Evolutionary conservation across 345 rosid genomes (phyloP).

Genomic region (Kernera saxatilis): DNA sequence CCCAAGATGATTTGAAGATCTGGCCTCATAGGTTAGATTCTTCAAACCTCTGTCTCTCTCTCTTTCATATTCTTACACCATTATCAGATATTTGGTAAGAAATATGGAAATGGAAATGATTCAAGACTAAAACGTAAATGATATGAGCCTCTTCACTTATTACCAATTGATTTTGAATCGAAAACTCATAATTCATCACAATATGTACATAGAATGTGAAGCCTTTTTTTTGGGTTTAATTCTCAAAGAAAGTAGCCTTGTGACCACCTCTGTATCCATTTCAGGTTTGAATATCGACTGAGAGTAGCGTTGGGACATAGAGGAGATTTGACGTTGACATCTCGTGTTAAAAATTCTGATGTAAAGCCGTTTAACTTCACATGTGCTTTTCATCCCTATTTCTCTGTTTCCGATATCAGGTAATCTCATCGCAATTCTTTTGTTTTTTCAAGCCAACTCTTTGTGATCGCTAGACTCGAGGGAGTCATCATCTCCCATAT

Average conservation of each 20-base stretch:
- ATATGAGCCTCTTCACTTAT: not conserved
- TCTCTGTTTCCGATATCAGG: conserved; percentile 88
- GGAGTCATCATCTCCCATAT: too few relatives aligned
- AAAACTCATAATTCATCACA: too few relatives aligned
- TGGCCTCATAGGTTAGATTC: conserved; percentile 78
- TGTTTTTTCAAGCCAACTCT: not conserved
- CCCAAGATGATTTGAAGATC: conserved; percentile 61
- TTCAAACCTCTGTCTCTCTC: not conserved
- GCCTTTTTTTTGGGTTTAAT: not conserved
- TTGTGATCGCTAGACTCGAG: too few relatives aligned
- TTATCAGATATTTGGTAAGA: not conserved
- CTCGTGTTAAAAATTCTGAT: conserved; percentile 70
- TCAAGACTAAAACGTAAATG: not conserved
- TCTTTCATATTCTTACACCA: not conserved
- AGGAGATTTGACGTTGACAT: conserved; percentile 72
- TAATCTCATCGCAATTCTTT: conserved; percentile 10
- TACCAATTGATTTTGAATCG: not conserved
- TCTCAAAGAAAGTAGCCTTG: not conserved
- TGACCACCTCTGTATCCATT: not conserved
- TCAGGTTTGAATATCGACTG: conserved; percentile 69
- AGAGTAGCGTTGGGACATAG: conserved; percentile 61
- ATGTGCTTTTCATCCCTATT: conserved; percentile 77
- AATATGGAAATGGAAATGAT: not conserved
- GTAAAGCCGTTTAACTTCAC: conserved; percentile 78
- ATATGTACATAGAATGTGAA: not conserved